phyloP scores from a whole-genome alignment of 2,329 filamentous ascomycete genomes.

The Penicillium aurantiogriseum region DNA sequence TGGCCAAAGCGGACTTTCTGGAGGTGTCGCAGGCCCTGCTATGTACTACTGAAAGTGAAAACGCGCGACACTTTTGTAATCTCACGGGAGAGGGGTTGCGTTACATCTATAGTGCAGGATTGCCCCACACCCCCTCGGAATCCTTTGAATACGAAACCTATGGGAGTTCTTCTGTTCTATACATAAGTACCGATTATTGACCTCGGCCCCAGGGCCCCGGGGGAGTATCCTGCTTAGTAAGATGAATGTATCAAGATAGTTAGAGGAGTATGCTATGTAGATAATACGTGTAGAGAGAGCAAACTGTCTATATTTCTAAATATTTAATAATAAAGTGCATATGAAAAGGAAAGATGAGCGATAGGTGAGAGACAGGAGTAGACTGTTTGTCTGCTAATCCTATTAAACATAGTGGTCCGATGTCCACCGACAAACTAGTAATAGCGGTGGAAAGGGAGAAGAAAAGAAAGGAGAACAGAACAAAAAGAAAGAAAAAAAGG shows the following conservation, averaged over 20 bases:
- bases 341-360: neutral
- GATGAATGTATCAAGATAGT: neutral
- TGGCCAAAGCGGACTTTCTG: neutral
- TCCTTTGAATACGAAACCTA: neutral
- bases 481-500: neutral
- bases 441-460: neutral
- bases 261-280: too few relatives aligned
- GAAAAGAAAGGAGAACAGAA: neutral
- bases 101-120: neutral
- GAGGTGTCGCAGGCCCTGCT: neutral
- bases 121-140: neutral
- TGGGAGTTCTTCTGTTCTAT: neutral
- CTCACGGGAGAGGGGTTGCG: neutral
- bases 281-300: neutral
- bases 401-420: neutral
- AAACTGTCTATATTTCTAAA: neutral
- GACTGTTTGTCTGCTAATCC: neutral
- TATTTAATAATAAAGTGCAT: neutral
- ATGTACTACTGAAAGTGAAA: neutral
- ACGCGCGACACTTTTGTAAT: neutral
- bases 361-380: neutral
- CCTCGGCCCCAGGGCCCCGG: too few relatives aligned
- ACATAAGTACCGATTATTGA: too few relatives aligned
- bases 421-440: neutral
- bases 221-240: neutral